These are phyloP conservation scores for Pelargonium cotyledonis DNA, from an alignment of 441 rosid species.

Conservation along the genomic window DNA sequence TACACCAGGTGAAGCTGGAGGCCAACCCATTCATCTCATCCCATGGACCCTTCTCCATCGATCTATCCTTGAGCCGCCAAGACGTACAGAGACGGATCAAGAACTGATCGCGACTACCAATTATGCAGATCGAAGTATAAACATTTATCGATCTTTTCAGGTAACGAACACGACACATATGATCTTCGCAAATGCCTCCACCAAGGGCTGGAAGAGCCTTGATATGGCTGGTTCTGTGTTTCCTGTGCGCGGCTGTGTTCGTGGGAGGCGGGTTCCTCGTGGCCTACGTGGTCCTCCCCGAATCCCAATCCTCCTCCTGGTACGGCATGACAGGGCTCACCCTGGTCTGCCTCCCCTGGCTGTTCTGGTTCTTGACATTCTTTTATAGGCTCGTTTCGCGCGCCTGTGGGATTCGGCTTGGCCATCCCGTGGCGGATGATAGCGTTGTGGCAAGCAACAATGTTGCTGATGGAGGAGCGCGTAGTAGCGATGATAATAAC, in stretches of 20 bases:
- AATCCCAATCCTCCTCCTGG: constrained; percentile 32
- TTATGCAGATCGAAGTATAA: too few species aligned
- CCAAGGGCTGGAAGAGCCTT: constrained; percentile 36
- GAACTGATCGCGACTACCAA: too few species aligned
- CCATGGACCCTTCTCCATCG: too few species aligned
- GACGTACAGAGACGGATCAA: too few species aligned
- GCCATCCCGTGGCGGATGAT: constrained; percentile 17
- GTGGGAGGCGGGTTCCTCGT: constrained; percentile 43
- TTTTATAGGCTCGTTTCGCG: constrained; percentile 57
- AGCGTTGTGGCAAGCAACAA: too few species aligned
- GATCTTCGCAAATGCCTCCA: constrained; percentile 45
- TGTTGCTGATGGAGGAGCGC: too few species aligned
- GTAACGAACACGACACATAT: not conserved
- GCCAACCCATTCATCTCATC: too few species aligned
- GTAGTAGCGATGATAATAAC: too few species aligned
- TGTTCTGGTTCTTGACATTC: constrained; percentile 59
- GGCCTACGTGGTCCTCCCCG: constrained; percentile 42
- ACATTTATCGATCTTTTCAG: too few species aligned
- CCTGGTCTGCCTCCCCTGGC: constrained; percentile 75
- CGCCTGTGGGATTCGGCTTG: constrained; percentile 47
- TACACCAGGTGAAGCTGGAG: too few species aligned
- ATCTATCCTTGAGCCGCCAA: too few species aligned
- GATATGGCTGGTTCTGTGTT: constrained; percentile 39
- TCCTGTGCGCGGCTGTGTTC: constrained; percentile 33
- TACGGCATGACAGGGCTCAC: constrained; percentile 47